These are phyloP conservation scores for Xylaria sp. DNA, from an alignment of 2,329 filamentous ascomycete species.

Conservation along the genomic window DNA sequence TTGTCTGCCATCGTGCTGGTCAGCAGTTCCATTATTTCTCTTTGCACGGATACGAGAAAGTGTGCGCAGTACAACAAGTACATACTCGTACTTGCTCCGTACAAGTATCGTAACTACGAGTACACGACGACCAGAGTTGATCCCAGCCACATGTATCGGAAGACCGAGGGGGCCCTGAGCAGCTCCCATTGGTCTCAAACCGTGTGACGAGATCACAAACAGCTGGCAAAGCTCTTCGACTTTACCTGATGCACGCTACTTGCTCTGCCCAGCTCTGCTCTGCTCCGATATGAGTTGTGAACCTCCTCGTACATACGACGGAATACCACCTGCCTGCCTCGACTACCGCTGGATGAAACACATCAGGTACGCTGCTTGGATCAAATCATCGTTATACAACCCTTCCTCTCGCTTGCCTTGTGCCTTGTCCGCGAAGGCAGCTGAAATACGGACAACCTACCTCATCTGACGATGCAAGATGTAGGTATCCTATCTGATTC, in stretches of 20 bases:
- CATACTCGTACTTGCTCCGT: too few relatives aligned
- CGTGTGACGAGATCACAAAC: conserved; percentile 5
- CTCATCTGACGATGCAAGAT: neutral
- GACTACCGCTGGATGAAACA: neutral
- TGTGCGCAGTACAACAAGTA: neutral
- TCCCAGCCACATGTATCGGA: conserved; percentile 3
- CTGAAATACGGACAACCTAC: neutral
- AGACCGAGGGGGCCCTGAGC: neutral
- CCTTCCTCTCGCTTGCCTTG: neutral
- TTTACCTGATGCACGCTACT: neutral
- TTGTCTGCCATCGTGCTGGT: neutral
- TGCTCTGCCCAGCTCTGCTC: neutral
- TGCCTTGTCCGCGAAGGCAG: neutral
- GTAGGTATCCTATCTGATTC: neutral
- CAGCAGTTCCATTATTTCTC: neutral
- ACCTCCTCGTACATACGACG: neutral
- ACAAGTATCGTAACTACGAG: too few relatives aligned
- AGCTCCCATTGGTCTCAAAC: conserved; percentile 14
- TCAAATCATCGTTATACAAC: neutral
- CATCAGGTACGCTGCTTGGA: neutral
- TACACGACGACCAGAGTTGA: neutral
- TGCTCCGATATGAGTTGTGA: neutral
- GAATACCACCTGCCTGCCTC: neutral
- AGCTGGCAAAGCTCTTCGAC: neutral
- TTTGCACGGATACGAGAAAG: conserved; percentile 5